Evolutionary conservation across 768 basidiomycete genomes (phyloP).

Genomic region (Coprinopsis strossmayeri): DNA sequence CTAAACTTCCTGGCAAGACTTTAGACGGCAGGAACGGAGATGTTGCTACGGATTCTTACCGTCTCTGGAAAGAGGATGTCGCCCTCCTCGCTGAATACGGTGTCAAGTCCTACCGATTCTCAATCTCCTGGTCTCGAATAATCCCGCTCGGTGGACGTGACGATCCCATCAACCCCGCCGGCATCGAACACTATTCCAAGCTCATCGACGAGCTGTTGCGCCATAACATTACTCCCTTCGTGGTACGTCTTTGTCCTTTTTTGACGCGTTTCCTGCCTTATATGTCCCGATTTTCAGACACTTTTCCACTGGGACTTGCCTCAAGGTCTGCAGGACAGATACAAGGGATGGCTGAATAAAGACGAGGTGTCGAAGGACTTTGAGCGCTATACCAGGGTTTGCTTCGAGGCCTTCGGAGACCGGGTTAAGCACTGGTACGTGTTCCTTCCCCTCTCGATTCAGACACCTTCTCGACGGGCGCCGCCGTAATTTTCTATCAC

Average conservation of each 20-base stretch:
- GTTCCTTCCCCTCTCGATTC: slow-evolving; percentile 5
- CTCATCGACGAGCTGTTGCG: slow-evolving; percentile 63
- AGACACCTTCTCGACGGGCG: background rate
- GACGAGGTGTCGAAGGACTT: slow-evolving; percentile 65
- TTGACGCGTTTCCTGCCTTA: background rate
- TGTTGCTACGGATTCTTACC: slow-evolving; percentile 67
- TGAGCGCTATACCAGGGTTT: slow-evolving; percentile 55
- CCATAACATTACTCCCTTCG: slow-evolving; percentile 60
- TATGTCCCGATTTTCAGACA: slow-evolving; percentile 33
- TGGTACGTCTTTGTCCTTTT: slow-evolving; percentile 33
- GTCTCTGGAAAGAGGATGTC: slow-evolving; percentile 61
- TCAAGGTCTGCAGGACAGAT: slow-evolving; percentile 64
- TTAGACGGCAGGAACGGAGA: slow-evolving; percentile 62
- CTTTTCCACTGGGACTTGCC: slow-evolving; percentile 80
- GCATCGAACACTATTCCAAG: slow-evolving; percentile 64
- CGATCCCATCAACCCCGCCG: slow-evolving; percentile 65
- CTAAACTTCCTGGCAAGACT: slow-evolving; percentile 59
- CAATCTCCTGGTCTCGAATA: slow-evolving; percentile 69
- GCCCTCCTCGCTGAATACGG: slow-evolving; percentile 57
- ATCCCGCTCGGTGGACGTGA: slow-evolving; percentile 68
- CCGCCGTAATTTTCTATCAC: background rate
- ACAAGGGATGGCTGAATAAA: slow-evolving; percentile 72
- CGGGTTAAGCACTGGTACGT: slow-evolving; percentile 67
- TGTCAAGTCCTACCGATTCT: slow-evolving; percentile 71
- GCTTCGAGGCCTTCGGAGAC: slow-evolving; percentile 71